Conservation (phyloP, 495 filamentous ascomycete species). For the Jackrogersella multiformis region DNA sequence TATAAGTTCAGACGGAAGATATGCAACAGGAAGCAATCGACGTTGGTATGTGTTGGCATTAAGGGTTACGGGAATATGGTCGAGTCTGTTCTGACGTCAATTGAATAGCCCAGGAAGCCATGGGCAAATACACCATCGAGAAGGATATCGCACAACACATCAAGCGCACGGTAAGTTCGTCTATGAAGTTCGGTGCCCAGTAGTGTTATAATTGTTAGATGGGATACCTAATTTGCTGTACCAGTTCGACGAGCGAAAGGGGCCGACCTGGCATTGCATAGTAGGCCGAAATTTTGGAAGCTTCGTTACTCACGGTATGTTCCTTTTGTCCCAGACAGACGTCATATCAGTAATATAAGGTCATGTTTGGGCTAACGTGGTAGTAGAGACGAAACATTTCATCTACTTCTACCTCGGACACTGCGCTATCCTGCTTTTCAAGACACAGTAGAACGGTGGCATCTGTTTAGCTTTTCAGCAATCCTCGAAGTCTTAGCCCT, state of each 20-base stretch:
- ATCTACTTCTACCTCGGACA: constrained; percentile 99
- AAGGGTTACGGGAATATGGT: background rate
- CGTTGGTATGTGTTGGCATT: constrained; percentile 73
- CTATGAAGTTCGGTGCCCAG: background rate
- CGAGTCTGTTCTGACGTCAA: constrained; percentile 12
- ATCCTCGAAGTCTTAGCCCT: background rate
- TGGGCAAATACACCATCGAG: constrained; percentile 91
- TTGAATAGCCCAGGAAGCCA: constrained; percentile 83
- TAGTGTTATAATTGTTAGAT: background rate
- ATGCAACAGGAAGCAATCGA: constrained; percentile 96
- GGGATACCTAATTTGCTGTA: constrained; percentile 18
- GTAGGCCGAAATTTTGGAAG: constrained; percentile 98
- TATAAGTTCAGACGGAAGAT: constrained; percentile 78
- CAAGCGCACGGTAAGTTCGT: constrained; percentile 82
- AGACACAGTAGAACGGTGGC: constrained; percentile 78
- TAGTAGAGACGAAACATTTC: constrained; percentile 96
- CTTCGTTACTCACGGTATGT: constrained; percentile 95
- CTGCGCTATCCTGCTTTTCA: constrained; percentile 98
- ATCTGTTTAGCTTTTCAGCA: background rate
- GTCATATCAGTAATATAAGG: background rate
- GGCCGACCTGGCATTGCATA: constrained; percentile 98
- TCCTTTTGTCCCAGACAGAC: background rate
- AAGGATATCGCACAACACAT: constrained; percentile 99
- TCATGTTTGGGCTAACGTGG: constrained; percentile 19
- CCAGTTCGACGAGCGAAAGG: constrained; percentile 89